These are phyloP conservation scores for Clonostachys solani DNA, from an alignment of 2,329 filamentous ascomycete genomes.

Conservation along the genomic window DNA sequence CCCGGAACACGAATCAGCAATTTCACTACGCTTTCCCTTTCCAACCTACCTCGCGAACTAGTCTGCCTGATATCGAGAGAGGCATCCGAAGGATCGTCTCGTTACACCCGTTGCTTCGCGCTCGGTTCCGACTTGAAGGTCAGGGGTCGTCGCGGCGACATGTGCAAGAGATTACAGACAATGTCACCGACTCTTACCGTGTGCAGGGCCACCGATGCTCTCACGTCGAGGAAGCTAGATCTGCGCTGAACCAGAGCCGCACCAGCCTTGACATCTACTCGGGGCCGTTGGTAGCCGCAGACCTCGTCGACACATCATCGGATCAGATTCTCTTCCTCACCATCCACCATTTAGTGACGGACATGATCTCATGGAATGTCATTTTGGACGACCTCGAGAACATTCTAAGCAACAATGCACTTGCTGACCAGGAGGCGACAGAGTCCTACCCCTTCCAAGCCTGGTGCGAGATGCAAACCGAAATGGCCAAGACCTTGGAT, in stretches of 20 bases:
- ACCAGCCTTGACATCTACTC: neutral
- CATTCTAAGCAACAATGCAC: constrained; percentile 16
- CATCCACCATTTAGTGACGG: constrained; percentile 30
- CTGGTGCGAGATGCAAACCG: too few relatives aligned
- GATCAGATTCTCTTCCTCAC: neutral
- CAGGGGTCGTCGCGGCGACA: neutral
- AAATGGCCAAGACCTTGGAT: constrained; percentile 21
- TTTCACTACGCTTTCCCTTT: neutral
- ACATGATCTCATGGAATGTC: constrained; percentile 40
- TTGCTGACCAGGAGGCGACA: neutral
- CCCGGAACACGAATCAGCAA: too few relatives aligned
- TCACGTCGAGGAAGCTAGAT: neutral
- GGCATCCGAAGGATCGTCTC: too few relatives aligned
- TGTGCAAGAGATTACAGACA: neutral
- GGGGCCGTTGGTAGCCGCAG: neutral
- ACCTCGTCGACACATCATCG: neutral
- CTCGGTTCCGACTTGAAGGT: neutral
- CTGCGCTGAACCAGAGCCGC: neutral
- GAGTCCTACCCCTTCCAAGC: too few relatives aligned
- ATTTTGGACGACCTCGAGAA: constrained; percentile 37
- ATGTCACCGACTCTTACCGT: too few relatives aligned
- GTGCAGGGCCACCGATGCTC: neutral
- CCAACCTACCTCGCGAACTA: neutral
- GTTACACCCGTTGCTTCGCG: neutral
- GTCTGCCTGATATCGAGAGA: too few relatives aligned